phyloP scores from a whole-genome alignment of 305 asterid species.

The Rubia balearica region DNA sequence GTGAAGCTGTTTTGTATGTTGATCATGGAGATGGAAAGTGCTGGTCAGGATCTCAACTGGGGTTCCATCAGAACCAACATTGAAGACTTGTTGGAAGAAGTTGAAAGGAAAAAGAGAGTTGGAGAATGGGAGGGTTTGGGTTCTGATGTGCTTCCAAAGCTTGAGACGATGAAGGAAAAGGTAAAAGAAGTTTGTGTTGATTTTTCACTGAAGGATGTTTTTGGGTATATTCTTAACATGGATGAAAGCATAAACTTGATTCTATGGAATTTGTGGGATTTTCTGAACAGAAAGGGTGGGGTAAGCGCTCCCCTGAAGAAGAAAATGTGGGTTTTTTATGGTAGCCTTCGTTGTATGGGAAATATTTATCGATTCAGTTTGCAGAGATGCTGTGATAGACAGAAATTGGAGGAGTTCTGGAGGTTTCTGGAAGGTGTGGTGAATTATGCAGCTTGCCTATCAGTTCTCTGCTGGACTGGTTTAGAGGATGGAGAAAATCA shows the following conservation, averaged over 20 bases:
- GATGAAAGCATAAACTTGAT: not conserved
- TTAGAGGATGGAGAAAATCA: not conserved
- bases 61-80: not conserved
- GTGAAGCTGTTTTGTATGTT: not conserved
- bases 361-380: not conserved
- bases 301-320: not conserved
- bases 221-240: not conserved
- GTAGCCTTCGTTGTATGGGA: not conserved
- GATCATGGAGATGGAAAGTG: not conserved
- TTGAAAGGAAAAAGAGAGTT: not conserved
- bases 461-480: not conserved
- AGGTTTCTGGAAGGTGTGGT: not conserved
- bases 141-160: not conserved
- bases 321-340: not conserved
- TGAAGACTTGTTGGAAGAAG: not conserved
- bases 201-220: not conserved
- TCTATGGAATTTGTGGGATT: not conserved
- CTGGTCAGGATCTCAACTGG: not conserved
- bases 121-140: not conserved
- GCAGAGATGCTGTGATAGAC: not conserved
- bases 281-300: not conserved
- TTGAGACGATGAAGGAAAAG: not conserved
- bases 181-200: not conserved
- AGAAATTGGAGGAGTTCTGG: constrained; percentile 1
- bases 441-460: not conserved